phyloP scores from a whole-genome alignment of 768 basidiomycete genomes.

The Kwoniella mangroviensis region DNA sequence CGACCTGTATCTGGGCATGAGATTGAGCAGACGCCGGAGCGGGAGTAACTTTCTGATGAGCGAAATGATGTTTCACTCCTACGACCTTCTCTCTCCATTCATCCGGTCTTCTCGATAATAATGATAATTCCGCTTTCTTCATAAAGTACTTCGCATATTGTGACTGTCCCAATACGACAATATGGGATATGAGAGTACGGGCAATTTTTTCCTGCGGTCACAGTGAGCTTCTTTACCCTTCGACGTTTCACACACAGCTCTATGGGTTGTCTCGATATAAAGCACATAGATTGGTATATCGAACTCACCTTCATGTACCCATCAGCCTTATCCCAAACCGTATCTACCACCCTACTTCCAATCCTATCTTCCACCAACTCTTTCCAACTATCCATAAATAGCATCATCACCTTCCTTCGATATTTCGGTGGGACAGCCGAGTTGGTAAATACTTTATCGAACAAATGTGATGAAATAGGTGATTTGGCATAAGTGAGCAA shows the following conservation, averaged over 20 bases:
- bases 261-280: too few species aligned
- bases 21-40: slow-evolving; percentile 13
- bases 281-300: too few species aligned
- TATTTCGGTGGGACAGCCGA: slow-evolving; percentile 68
- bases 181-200: slow-evolving; percentile 72
- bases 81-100: slow-evolving; percentile 82
- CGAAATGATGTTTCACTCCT: slow-evolving; percentile 53
- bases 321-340: slow-evolving; percentile 90
- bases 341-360: slow-evolving; percentile 85
- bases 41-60: slow-evolving; percentile 30
- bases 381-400: slow-evolving; percentile 78
- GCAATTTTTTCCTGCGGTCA: slow-evolving; percentile 75
- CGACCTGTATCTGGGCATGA: not conserved
- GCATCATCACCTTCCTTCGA: slow-evolving; percentile 72
- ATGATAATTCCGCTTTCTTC: slow-evolving; percentile 65
- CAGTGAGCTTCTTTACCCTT: too few species aligned
- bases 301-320: slow-evolving; percentile 79
- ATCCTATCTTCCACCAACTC: slow-evolving; percentile 83
- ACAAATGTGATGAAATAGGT: slow-evolving; percentile 74
- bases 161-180: slow-evolving; percentile 72
- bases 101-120: slow-evolving; percentile 76
- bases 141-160: slow-evolving; percentile 88
- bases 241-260: too few species aligned
- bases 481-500: slow-evolving; percentile 67
- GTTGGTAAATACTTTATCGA: slow-evolving; percentile 75